A percentile compares a stretch with the other conserved stretches of the same genome.
These are phyloP conservation scores for Candida manassasensis DNA, from an alignment of 805 yeast genomes.

Conservation along the genomic window DNA sequence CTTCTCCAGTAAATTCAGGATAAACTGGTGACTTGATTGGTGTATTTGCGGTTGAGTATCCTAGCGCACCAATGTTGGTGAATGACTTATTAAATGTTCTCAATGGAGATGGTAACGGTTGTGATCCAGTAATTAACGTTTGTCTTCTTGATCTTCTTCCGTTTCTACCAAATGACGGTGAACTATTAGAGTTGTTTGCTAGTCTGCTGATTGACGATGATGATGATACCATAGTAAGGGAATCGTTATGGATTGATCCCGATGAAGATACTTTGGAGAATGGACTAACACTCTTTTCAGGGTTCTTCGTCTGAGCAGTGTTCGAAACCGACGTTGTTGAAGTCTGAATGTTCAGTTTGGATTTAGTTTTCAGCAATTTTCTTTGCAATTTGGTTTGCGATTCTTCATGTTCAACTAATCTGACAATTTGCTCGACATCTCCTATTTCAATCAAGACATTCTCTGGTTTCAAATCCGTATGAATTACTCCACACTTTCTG, in stretches of 20 bases:
- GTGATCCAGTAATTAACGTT: conserved; percentile 83
- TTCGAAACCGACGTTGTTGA: conserved; percentile 13
- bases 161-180: conserved; percentile 39
- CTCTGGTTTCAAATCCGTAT: conserved; percentile 71
- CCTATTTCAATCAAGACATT: conserved; percentile 76
- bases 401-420: conserved; percentile 59
- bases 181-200: conserved; percentile 10
- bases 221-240: neutral
- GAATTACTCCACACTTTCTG: conserved; percentile 68
- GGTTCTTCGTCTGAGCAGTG: conserved; percentile 10
- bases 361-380: conserved; percentile 36
- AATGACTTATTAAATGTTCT: conserved; percentile 48
- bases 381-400: conserved; percentile 43
- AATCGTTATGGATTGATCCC: conserved; percentile 1
- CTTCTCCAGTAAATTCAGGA: conserved; percentile 2
- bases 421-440: conserved; percentile 74
- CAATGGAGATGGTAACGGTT: conserved; percentile 87
- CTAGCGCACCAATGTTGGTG: conserved; percentile 31
- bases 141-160: conserved; percentile 63
- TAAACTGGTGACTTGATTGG: conserved; percentile 22
- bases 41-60: conserved; percentile 37
- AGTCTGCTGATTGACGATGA: conserved; percentile 5
- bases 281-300: conserved; percentile 1
- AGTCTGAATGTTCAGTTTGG: conserved; percentile 15
- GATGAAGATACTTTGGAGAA: conserved; percentile 2